Conservation (phyloP, 495 filamentous ascomycete genomes). For the Cercophora sp. region DNA sequence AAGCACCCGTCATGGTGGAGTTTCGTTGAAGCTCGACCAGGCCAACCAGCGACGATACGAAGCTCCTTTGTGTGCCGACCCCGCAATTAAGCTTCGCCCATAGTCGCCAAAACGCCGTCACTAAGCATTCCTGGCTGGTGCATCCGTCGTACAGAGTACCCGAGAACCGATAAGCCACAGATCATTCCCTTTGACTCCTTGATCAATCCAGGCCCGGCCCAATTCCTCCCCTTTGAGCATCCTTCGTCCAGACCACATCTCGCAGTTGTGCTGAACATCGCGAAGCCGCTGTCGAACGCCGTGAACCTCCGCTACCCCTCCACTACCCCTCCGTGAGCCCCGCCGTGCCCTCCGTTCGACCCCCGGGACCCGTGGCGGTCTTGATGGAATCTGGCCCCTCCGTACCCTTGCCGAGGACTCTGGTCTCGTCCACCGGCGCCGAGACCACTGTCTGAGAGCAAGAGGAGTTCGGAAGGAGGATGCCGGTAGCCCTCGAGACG, state of each 20-base stretch:
- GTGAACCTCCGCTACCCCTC: neutral
- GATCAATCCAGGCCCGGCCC: too few relatives aligned
- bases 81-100: conserved; percentile 30
- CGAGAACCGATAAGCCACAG: conserved; percentile 9
- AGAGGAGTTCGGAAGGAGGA: too few relatives aligned
- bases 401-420: conserved; percentile 56
- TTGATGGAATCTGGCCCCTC: conserved; percentile 50
- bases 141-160: conserved; percentile 7
- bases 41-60: conserved; percentile 23
- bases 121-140: conserved; percentile 6
- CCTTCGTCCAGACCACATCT: too few relatives aligned
- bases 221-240: too few relatives aligned
- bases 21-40: conserved; percentile 7
- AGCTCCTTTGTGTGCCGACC: conserved; percentile 31
- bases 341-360: neutral
- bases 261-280: too few relatives aligned
- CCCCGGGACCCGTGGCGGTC: too few relatives aligned
- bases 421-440: too few relatives aligned
- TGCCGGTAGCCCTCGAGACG: conserved; percentile 46
- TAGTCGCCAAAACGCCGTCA: conserved; percentile 20
- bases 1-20: conserved; percentile 21
- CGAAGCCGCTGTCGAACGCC: too few relatives aligned
- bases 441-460: too few relatives aligned
- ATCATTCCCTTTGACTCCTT: too few relatives aligned
- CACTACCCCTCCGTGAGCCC: neutral